These are phyloP conservation scores for Calcarisporium arbuscula DNA, from an alignment of 2,329 filamentous ascomycete species.

Conservation along the genomic window DNA sequence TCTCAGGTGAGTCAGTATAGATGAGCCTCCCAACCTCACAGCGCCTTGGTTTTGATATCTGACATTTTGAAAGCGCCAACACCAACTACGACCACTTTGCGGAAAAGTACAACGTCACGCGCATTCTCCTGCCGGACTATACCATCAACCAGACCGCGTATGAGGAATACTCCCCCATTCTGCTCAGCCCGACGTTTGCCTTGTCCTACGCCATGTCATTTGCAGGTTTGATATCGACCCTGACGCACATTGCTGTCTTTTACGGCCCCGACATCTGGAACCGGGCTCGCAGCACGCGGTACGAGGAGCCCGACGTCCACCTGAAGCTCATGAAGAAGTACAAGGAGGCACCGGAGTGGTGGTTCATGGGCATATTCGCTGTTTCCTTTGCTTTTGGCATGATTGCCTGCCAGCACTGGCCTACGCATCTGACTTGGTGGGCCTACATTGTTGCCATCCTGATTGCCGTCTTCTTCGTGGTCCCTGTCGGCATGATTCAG, in stretches of 20 bases:
- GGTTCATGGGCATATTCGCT: constrained; percentile 40
- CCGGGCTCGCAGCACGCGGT: constrained; percentile 18
- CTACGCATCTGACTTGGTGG: constrained; percentile 36
- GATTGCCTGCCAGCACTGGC: constrained; percentile 24
- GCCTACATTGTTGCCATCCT: constrained; percentile 29
- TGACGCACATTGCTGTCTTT: constrained; percentile 45
- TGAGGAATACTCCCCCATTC: constrained; percentile 47
- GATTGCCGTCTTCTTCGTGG: constrained; percentile 29
- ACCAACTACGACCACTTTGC: constrained; percentile 54
- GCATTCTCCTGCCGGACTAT: constrained; percentile 44
- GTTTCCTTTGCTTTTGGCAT: constrained; percentile 40
- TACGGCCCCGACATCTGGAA: constrained; percentile 41
- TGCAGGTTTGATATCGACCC: constrained; percentile 43
- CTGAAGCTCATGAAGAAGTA: constrained; percentile 49
- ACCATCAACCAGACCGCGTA: constrained; percentile 50
- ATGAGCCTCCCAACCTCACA: no score
- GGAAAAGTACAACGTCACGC: constrained; percentile 44
- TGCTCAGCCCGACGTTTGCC: constrained; percentile 46
- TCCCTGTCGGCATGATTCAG: constrained; percentile 36
- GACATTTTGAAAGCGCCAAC: constrained; percentile 30
- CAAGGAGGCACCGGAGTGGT: constrained; percentile 47
- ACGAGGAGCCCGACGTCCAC: constrained; percentile 42
- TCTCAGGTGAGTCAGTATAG: constrained; percentile 22
- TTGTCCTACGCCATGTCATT: constrained; percentile 51
- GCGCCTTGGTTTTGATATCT: no score